A percentile compares a stretch with the other conserved stretches of the same genome.
These are phyloP conservation scores for Dissophora globulifera DNA, from an alignment of 192 early-diverging fungal species.

Conservation along the genomic window DNA sequence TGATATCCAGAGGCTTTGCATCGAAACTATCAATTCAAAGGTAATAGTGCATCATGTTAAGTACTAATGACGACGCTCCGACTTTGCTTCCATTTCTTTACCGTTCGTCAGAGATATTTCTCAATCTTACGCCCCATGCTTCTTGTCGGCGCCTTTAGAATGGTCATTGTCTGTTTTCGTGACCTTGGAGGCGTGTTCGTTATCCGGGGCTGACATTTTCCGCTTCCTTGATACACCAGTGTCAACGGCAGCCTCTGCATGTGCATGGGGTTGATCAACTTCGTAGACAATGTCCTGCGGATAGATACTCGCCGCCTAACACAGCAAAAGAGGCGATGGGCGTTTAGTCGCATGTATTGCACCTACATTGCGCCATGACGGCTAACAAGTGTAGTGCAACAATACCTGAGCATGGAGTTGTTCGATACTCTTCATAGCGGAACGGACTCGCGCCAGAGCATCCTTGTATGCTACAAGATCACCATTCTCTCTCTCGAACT, in stretches of 20 bases:
- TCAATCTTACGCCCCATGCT: background rate
- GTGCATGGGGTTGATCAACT: background rate
- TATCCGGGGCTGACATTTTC: constrained; percentile 14
- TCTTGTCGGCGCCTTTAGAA: background rate
- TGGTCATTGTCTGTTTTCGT: constrained; percentile 4
- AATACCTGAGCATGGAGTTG: constrained; percentile 18
- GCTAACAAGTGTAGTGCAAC: background rate
- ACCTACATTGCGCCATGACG: no score
- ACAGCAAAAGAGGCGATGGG: no score
- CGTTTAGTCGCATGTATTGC: no score
- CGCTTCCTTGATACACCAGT: constrained; percentile 15
- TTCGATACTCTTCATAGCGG: constrained; percentile 33
- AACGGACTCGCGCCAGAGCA: constrained; percentile 13
- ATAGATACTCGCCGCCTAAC: background rate
- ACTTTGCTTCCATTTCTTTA: no score
- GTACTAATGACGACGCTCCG: no score
- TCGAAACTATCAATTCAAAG: background rate
- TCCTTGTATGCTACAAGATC: constrained; percentile 19
- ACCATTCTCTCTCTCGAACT: constrained; percentile 31
- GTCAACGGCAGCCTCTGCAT: background rate
- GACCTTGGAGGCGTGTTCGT: background rate
- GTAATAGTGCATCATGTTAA: background rate
- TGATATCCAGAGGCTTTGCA: constrained; percentile 18
- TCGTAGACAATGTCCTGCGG: background rate
- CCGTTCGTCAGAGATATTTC: background rate